Percentiles rank a stretch among this genome's conserved stretches.
phyloP scores from a whole-genome alignment of 2,329 filamentous ascomycete genomes.

The Sclerotinia spermophila region DNA sequence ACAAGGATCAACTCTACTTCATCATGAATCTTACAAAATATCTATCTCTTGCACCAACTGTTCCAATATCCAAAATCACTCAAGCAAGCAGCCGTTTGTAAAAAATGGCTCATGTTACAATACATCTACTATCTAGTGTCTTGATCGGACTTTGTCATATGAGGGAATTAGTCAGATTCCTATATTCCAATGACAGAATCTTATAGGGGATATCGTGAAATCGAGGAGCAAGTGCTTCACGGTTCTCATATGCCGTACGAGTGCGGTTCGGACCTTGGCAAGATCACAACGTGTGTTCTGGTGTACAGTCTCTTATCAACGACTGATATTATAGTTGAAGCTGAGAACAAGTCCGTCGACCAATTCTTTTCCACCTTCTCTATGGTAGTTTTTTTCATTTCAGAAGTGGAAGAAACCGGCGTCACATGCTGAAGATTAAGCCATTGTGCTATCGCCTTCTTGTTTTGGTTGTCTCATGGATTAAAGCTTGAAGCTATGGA shows the following conservation, averaged over 20 bases:
- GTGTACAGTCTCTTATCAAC: conserved; percentile 5
- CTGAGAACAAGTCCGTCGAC: conserved; percentile 2
- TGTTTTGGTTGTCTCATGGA: background rate
- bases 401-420: background rate
- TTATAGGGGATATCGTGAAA: conserved; percentile 6
- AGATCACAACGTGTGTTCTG: background rate
- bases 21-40: background rate
- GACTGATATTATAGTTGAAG: conserved; percentile 7
- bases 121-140: background rate
- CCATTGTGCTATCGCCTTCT: background rate
- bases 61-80: background rate
- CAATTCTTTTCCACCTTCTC: conserved; percentile 6
- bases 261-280: conserved; percentile 9
- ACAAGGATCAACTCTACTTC: background rate
- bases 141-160: background rate
- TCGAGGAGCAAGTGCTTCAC: conserved; percentile 12
- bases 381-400: background rate
- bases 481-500: background rate
- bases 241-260: conserved; percentile 11
- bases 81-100: background rate
- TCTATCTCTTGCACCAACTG: background rate
- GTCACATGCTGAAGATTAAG: conserved; percentile 6
- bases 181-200: background rate
- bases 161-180: conserved; percentile 11
- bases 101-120: conserved; percentile 16